Percentiles rank a stretch among this genome's conserved stretches.
Conservation (phyloP, 2,329 filamentous ascomycete genomes). For the Fusarium sambucinum region DNA sequence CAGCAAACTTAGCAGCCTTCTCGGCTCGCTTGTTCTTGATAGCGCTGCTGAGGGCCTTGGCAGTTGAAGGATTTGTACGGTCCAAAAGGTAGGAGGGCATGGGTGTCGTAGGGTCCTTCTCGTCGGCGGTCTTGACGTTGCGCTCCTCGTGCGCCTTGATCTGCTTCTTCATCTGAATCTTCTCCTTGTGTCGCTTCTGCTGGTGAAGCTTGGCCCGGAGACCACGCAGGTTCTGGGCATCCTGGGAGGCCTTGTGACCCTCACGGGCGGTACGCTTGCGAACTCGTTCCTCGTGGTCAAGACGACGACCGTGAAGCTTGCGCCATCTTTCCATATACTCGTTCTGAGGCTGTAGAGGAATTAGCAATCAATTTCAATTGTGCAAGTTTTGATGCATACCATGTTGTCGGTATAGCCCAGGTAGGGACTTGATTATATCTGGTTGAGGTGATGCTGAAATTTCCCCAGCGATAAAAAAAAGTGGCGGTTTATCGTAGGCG, state of each 20-base stretch:
- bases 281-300: constrained; percentile 87
- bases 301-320: constrained; percentile 63
- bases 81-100: constrained; percentile 95
- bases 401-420: constrained; percentile 50
- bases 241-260: constrained; percentile 86
- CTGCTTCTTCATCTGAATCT: constrained; percentile 96
- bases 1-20: constrained; percentile 92
- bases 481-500: constrained; percentile 46
- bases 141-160: constrained; percentile 96
- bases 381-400: constrained; percentile 42
- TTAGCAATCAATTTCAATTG: constrained; percentile 31
- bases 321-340: constrained; percentile 82
- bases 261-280: constrained; percentile 91
- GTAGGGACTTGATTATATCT: constrained; percentile 39
- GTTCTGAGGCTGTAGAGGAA: constrained; percentile 76
- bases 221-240: constrained; percentile 93
- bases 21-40: constrained; percentile 97
- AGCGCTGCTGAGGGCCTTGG: constrained; percentile 80
- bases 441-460: constrained; percentile 46
- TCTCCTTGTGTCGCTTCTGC: constrained; percentile 94
- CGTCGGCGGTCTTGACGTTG: constrained; percentile 89
- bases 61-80: constrained; percentile 70
- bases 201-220: constrained; percentile 93
- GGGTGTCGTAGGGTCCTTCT: constrained; percentile 83
- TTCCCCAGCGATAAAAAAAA: constrained; percentile 48